Conservation (phyloP, 371 early-diverging fungal genomes). For the Circinella minor region DNA sequence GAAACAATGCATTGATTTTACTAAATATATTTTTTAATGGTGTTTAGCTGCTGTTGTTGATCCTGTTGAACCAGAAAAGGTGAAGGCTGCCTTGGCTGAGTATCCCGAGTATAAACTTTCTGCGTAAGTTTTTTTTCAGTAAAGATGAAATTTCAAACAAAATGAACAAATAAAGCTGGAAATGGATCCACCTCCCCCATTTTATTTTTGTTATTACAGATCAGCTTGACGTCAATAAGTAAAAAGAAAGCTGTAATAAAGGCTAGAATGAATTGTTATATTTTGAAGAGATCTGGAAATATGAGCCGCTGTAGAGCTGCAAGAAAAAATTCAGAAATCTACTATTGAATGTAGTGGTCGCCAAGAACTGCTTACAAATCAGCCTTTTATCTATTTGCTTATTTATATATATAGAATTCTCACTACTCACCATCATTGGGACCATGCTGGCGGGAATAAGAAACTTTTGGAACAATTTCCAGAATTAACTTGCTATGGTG, state of each 20-base stretch:
- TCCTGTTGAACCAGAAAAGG: slow-evolving; percentile 63
- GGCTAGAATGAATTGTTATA: no score
- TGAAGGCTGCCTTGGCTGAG: slow-evolving; percentile 37
- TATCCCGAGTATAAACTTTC: slow-evolving; percentile 43
- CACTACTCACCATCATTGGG: slow-evolving; percentile 82
- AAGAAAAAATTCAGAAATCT: no score
- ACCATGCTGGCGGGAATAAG: slow-evolving; percentile 83
- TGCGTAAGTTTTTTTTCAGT: slow-evolving; percentile 21
- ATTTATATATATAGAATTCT: slow-evolving; percentile 75
- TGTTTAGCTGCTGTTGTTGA: slow-evolving; percentile 55
- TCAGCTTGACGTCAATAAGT: not conserved
- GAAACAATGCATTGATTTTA: not conserved
- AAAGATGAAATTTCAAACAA: no score
- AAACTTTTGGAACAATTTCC: slow-evolving; percentile 35
- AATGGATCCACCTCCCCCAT: not conserved
- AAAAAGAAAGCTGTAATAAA: no score
- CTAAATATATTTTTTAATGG: not conserved
- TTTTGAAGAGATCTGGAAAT: no score
- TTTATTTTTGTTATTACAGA: not conserved
- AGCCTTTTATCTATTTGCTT: slow-evolving; percentile 61
- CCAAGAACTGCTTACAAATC: slow-evolving; percentile 67
- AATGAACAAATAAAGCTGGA: no score
- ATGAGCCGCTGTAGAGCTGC: no score
- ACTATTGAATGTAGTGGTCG: no score
- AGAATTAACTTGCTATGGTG: slow-evolving; percentile 25